Percentiles rank a stretch among this genome's conserved stretches.
Conservation (phyloP, 2,329 filamentous ascomycete genomes). For the Epichloe amarillans region DNA sequence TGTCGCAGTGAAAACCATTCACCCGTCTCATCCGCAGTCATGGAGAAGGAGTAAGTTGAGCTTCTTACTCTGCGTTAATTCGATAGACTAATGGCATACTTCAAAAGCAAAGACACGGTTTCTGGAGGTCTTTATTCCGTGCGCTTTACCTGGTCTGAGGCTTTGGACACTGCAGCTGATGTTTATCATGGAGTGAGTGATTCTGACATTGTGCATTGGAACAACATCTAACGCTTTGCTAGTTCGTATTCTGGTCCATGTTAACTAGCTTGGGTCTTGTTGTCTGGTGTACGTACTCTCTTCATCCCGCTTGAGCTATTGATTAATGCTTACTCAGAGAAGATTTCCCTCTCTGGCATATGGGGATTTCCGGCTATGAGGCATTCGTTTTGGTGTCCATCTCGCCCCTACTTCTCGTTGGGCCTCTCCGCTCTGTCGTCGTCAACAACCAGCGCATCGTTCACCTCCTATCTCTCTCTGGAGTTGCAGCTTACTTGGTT, state of each 20-base stretch:
- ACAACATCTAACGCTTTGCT: slow-evolving; percentile 10
- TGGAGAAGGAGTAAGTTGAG: slow-evolving; percentile 61
- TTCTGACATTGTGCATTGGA: not conserved
- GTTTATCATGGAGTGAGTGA: slow-evolving; percentile 74
- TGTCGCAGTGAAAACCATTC: slow-evolving; percentile 33
- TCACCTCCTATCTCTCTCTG: slow-evolving; percentile 66
- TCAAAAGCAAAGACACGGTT: slow-evolving; percentile 57
- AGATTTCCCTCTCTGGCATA: slow-evolving; percentile 97
- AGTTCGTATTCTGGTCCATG: slow-evolving; percentile 95
- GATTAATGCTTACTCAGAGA: not conserved
- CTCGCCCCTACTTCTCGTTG: slow-evolving; percentile 67
- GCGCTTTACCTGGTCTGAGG: slow-evolving; percentile 59
- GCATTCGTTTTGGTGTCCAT: slow-evolving; percentile 73
- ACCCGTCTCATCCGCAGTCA: slow-evolving; percentile 32
- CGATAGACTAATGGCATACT: not conserved
- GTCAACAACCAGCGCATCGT: slow-evolving; percentile 55
- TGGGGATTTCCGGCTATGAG: slow-evolving; percentile 97
- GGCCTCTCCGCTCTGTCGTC: slow-evolving; percentile 52
- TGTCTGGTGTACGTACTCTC: slow-evolving; percentile 69
- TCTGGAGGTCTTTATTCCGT: slow-evolving; percentile 56
- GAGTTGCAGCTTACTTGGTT: slow-evolving; percentile 68
- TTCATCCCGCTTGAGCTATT: not conserved
- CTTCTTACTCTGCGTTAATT: not conserved
- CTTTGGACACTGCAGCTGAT: slow-evolving; percentile 73
- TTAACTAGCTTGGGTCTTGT: slow-evolving; percentile 78